Percentiles rank a stretch among this genome's conserved stretches.
Evolutionary conservation across 2,329 filamentous ascomycete genomes (phyloP).

Genomic region (Fusarium redolens): DNA sequence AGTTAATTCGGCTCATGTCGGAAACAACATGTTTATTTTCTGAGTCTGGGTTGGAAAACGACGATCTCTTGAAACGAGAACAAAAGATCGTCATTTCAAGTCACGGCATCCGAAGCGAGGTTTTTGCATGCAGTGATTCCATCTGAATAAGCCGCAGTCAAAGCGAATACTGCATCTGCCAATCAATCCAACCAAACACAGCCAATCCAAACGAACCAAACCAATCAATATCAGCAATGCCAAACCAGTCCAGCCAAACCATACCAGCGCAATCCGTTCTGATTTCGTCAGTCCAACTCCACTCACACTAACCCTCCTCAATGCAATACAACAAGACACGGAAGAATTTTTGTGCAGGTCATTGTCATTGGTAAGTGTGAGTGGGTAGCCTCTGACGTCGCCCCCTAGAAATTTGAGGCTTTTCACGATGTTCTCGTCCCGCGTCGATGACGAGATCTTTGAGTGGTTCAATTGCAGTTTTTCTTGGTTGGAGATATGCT

Average conservation of each 20-base stretch:
- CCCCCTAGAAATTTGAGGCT: conserved; percentile 17
- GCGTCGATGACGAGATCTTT: conserved; percentile 25
- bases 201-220: neutral
- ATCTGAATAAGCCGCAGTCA: conserved; percentile 17
- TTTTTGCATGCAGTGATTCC: neutral
- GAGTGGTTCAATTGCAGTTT: neutral
- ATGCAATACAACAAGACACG: conserved; percentile 13
- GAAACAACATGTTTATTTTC: conserved; percentile 1
- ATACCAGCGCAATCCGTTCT: neutral
- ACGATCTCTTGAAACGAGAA: conserved; percentile 6
- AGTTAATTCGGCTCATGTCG: conserved; percentile 20
- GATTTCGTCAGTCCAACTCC: conserved; percentile 23
- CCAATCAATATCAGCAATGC: neutral
- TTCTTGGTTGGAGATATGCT: conserved; percentile 13
- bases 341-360: conserved; percentile 9
- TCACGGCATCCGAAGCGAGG: conserved; percentile 9
- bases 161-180: neutral
- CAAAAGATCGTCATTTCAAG: conserved; percentile 1
- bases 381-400: conserved; percentile 36
- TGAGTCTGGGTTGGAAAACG: neutral
- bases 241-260: neutral
- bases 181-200: no score
- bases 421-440: conserved; percentile 30
- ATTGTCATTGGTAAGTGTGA: conserved; percentile 10
- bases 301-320: conserved; percentile 29